These are phyloP conservation scores for Umbelopsis ramanniana DNA, from an alignment of 192 early-diverging fungal genomes.

Conservation along the genomic window DNA sequence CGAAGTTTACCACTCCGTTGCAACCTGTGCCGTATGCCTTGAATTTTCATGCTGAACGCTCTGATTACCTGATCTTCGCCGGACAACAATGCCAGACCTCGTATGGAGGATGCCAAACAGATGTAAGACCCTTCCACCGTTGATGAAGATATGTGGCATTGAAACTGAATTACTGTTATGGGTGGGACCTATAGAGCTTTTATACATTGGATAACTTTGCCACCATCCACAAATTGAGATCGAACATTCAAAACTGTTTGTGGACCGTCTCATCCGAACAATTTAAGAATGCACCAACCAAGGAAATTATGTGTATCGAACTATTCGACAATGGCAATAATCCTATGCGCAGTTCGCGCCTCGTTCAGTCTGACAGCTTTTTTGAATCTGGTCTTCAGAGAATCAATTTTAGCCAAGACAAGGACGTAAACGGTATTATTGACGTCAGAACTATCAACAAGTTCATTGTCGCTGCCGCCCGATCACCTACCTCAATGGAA, in stretches of 20 bases:
- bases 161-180: not conserved
- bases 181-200: conserved; percentile 41
- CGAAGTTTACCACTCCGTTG: conserved; percentile 49
- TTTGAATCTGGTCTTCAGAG: conserved; percentile 56
- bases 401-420: conserved; percentile 61
- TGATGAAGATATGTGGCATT: conserved; percentile 9
- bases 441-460: conserved; percentile 72
- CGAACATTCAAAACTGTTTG: conserved; percentile 66
- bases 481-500: conserved; percentile 36
- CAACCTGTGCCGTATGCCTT: conserved; percentile 36
- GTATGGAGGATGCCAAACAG: conserved; percentile 42
- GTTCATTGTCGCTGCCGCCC: conserved; percentile 74
- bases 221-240: conserved; percentile 54
- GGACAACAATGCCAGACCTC: conserved; percentile 61
- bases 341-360: conserved; percentile 43
- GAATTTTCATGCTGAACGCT: conserved; percentile 72
- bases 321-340: conserved; percentile 34
- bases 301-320: conserved; percentile 77
- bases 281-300: conserved; percentile 65
- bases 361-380: conserved; percentile 80
- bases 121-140: not conserved
- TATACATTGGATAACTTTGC: conserved; percentile 77
- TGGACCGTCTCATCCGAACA: conserved; percentile 70
- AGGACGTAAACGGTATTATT: conserved; percentile 68
- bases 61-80: conserved; percentile 68